Percentiles rank a stretch among this genome's conserved stretches.
Evolutionary conservation across 116 monocot species (phyloP).

Genomic region (Trichopus zeylanicus): DNA sequence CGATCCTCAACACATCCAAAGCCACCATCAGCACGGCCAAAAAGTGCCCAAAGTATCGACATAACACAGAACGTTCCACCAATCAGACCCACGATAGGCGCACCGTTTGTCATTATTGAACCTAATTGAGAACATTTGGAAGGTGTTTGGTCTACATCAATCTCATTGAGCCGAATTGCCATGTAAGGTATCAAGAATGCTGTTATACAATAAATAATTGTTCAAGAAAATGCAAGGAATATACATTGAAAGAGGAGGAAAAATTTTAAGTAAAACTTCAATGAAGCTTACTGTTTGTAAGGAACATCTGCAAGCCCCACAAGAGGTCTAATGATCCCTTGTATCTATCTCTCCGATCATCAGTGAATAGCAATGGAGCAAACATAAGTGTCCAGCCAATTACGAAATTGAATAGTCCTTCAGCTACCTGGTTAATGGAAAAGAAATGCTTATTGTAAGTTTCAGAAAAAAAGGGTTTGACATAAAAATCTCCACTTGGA

Average conservation of each 20-base stretch:
- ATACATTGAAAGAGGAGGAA: no score
- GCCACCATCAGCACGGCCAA: constrained; percentile 27
- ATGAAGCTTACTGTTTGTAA: constrained; percentile 63
- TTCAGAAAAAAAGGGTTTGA: background rate
- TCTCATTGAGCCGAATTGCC: constrained; percentile 78
- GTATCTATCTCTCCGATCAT: constrained; percentile 54
- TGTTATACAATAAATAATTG: constrained; percentile 9
- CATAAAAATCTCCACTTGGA: background rate
- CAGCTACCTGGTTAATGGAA: constrained; percentile 37
- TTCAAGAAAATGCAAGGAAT: background rate
- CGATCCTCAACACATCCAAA: constrained; percentile 53
- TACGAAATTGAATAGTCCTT: constrained; percentile 92
- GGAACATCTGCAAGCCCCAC: constrained; percentile 94
- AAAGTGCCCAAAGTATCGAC: constrained; percentile 62
- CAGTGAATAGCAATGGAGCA: constrained; percentile 79
- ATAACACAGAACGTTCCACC: constrained; percentile 53
- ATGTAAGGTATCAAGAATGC: constrained; percentile 95
- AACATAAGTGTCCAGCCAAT: constrained; percentile 85
- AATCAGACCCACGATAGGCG: constrained; percentile 32
- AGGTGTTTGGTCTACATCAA: constrained; percentile 14
- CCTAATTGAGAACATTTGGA: constrained; percentile 30
- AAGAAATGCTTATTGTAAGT: background rate
- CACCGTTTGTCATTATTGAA: constrained; percentile 45
- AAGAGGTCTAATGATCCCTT: constrained; percentile 69
- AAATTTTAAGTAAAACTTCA: background rate